Evolutionary conservation across 1,139 yeast species (phyloP), one percentile per base, ranked within the genome.

Genomic region (Debaryomyces psychrophilus): DNA sequence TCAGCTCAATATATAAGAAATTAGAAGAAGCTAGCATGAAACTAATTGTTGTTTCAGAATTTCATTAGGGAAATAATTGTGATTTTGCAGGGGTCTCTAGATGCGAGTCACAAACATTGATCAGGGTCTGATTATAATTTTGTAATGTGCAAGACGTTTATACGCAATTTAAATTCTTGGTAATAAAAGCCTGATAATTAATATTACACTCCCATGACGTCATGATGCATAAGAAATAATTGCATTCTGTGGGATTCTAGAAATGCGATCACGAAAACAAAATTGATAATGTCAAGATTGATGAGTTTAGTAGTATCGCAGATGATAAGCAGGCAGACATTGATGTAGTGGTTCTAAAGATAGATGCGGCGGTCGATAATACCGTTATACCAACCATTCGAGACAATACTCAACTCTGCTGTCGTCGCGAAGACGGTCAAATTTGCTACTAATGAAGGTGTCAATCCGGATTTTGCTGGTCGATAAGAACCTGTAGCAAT

Each of bases 311-410:
- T 25, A 25, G 9, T 25, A 25, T 11, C 8, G 27, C 27, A 25
- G 27, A 25, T 25, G 27, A 25, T 25, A 25, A 25, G 9, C 8
- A 27, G 14, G 12, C n/a, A 27, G 14, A 27, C 15, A 6, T 9
- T 15, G n/a, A n/a, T n/a, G 31, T n/a, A n/a, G n/a, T n/a, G 12
- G n/a, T 27, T n/a, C 12, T 27, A n/a, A 5, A 27, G 12, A 27
- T 8, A 5, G 52, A 54, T n/a, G n/a, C n/a, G n/a, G n/a, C n/a
- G n/a, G n/a, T n/a, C n/a, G n/a, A 31, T 56, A 55, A 34, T 38
- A 9, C 12, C 31, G 78, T 57, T 70, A 77, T n/a, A 64, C 67
- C 50, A 82, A 83, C 3, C 49, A 27, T 27, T 12, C 28, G 28
- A 26, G n/a, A n/a, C 28, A 9, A 26, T 26, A n/a, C n/a, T n/a